These are phyloP conservation scores for Vaucheria bursata DNA, from an alignment of 352 stramenopile species.

Conservation along the genomic window DNA sequence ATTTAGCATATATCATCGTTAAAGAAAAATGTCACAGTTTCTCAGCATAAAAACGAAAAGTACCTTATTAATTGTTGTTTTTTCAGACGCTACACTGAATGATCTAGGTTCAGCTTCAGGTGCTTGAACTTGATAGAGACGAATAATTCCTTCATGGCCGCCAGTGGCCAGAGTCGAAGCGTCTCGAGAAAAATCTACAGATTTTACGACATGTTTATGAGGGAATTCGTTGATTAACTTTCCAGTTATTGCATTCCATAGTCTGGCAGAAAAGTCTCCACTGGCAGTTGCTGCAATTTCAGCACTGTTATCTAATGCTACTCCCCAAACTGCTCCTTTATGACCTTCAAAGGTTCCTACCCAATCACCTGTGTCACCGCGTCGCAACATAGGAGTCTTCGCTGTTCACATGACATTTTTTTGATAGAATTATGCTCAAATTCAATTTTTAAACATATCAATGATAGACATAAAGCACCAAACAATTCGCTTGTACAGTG, in stretches of 20 bases:
- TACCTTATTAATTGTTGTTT: constrained; percentile 56
- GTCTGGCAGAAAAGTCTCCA: constrained; percentile 86
- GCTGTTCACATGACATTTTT: constrained; percentile 41
- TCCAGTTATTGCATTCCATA: constrained; percentile 93
- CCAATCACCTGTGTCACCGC: constrained; percentile 72
- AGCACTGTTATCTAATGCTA: constrained; percentile 33
- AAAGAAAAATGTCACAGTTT: too few relatives aligned
- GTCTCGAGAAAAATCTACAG: constrained; percentile 78
- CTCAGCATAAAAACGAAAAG: too few relatives aligned
- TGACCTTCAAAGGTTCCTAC: constrained; percentile 94
- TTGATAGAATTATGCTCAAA: neutral
- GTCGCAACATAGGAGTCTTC: constrained; percentile 65
- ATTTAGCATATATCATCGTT: too few relatives aligned
- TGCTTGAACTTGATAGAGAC: constrained; percentile 70
- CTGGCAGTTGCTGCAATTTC: constrained; percentile 58
- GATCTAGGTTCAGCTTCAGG: neutral
- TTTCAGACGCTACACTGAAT: constrained; percentile 23
- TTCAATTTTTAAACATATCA: neutral
- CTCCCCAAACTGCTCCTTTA: constrained; percentile 80
- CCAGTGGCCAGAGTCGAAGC: constrained; percentile 72
- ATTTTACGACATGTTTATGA: constrained; percentile 95
- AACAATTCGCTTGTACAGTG: neutral
- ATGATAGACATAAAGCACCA: too few relatives aligned
- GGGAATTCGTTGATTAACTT: constrained; percentile 79
- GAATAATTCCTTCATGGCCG: constrained; percentile 84